Evolutionary conservation across 257 asterid species (phyloP).

Genomic region (Agastache rugosa): DNA sequence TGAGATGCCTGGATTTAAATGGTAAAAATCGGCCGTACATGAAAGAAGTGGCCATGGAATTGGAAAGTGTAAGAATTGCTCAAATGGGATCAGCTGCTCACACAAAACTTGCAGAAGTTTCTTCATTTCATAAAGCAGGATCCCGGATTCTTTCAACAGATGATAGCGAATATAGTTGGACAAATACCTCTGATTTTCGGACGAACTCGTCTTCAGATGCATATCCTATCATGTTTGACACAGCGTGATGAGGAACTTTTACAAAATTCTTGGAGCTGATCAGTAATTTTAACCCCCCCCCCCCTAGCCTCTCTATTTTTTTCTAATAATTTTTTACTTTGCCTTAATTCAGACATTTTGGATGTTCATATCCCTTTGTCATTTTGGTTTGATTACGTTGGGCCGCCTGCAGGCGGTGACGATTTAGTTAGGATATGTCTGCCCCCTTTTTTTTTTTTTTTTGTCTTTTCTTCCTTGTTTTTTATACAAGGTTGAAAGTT

Average conservation of each 20-base stretch:
- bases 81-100: slow-evolving; percentile 10
- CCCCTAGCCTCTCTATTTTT: not conserved
- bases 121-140: not conserved
- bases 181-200: slow-evolving; percentile 26
- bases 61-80: slow-evolving; percentile 15
- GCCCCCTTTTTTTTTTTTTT: too few species aligned
- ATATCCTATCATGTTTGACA: slow-evolving; percentile 31
- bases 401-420: not conserved
- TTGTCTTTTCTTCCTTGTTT: slow-evolving; percentile 15
- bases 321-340: too few species aligned
- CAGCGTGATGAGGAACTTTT: not conserved
- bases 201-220: slow-evolving; percentile 19
- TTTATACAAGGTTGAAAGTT: not conserved
- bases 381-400: not conserved
- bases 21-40: slow-evolving; percentile 37
- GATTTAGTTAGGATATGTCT: not conserved
- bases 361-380: not conserved
- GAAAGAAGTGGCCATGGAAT: slow-evolving; percentile 37
- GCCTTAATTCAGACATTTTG: too few species aligned
- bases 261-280: not conserved
- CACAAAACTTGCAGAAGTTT: not conserved
- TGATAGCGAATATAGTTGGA: slow-evolving; percentile 28
- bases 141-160: slow-evolving; percentile 5
- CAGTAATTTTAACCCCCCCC: not conserved
- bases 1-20: slow-evolving; percentile 35